A percentile compares a stretch with the other conserved stretches of the same genome.
Evolutionary conservation across 495 filamentous ascomycete species (phyloP).

Genomic region (Friedmanniomyces endolithicus): DNA sequence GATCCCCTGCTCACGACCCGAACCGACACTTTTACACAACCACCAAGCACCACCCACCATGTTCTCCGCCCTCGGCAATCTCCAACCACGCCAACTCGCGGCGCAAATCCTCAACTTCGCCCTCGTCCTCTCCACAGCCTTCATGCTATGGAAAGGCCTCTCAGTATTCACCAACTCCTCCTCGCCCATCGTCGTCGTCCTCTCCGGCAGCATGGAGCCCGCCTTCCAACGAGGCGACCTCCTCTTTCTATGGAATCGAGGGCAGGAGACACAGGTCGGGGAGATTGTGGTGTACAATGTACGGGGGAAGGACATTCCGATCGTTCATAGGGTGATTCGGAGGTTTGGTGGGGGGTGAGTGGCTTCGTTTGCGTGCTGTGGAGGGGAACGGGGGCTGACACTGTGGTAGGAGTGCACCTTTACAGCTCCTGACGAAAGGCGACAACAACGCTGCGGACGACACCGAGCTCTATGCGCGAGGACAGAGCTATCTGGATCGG

Average conservation of each 20-base stretch:
- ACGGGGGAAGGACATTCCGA: constrained; percentile 80
- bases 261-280: constrained; percentile 62
- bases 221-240: constrained; percentile 93
- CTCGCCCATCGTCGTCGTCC: constrained; percentile 88
- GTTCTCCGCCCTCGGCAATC: constrained; percentile 52
- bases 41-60: constrained; percentile 35
- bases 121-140: constrained; percentile 84
- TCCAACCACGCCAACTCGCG: constrained; percentile 65
- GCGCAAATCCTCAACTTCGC: constrained; percentile 92
- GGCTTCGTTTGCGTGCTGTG: background rate
- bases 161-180: constrained; percentile 76
- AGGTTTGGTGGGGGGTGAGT: constrained; percentile 37
- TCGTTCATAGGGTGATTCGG: constrained; percentile 73
- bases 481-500: constrained; percentile 76
- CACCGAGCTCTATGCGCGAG: constrained; percentile 77
- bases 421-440: constrained; percentile 83
- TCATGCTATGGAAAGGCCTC: constrained; percentile 97
- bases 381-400: background rate
- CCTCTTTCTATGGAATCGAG: constrained; percentile 87
- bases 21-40: background rate
- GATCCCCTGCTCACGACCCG: background rate
- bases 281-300: constrained; percentile 96
- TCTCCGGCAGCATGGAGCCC: constrained; percentile 92
- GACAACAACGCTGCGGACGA: constrained; percentile 95
- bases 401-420: constrained; percentile 26